Evolutionary conservation across 2,329 filamentous ascomycete species (phyloP).

Genomic region (Fusarium tanahbumbuense): DNA sequence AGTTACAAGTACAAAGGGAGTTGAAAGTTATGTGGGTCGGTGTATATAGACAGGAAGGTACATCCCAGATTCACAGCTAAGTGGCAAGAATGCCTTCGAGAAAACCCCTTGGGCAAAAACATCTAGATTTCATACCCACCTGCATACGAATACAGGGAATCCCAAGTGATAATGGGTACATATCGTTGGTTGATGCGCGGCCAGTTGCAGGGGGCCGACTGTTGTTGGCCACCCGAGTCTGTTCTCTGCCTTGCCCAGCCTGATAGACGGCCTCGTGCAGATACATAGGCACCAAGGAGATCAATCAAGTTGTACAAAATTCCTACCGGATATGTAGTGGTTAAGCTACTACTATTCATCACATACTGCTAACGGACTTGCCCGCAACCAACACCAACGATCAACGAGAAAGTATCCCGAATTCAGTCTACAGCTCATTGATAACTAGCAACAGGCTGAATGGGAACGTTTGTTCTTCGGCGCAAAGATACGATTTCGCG

Average conservation of each 20-base stretch:
- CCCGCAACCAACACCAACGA: background rate
- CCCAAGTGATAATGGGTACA: background rate
- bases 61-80: background rate
- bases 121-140: background rate
- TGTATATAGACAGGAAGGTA: background rate
- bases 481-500: slow-evolving; percentile 30
- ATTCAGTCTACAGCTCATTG: slow-evolving; percentile 3
- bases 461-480: slow-evolving; percentile 22
- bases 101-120: background rate
- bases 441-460: slow-evolving; percentile 35
- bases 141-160: background rate
- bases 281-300: background rate
- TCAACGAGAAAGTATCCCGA: background rate
- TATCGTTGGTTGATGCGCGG: background rate
- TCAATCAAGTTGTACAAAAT: background rate
- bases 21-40: background rate
- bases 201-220: slow-evolving; percentile 14
- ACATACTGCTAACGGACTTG: background rate
- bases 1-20: background rate
- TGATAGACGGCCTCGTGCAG: slow-evolving; percentile 12
- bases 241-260: background rate
- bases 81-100: background rate
- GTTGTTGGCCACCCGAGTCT: slow-evolving; percentile 3
- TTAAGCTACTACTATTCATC: background rate
- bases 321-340: background rate